Evolutionary conservation across 2,329 filamentous ascomycete genomes (phyloP).

Genomic region (Thielaviopsis populi): DNA sequence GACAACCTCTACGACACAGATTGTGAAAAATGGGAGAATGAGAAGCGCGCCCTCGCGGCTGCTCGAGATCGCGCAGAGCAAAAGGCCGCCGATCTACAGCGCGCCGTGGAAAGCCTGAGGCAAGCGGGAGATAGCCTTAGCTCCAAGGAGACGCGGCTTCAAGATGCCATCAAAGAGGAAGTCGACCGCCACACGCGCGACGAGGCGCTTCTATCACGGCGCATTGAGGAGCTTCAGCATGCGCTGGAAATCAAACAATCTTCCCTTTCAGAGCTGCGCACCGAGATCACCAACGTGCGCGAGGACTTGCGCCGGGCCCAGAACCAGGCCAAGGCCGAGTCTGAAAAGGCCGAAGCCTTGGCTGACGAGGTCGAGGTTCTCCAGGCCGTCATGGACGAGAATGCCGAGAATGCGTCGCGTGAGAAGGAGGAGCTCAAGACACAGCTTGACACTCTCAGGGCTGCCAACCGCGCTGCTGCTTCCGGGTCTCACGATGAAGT

Average conservation of each 20-base stretch:
- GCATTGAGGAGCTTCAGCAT: constrained; percentile 58
- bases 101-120: constrained; percentile 55
- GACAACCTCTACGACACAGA: constrained; percentile 57
- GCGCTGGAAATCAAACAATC: constrained; percentile 53
- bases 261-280: constrained; percentile 49
- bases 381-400: constrained; percentile 49
- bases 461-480: constrained; percentile 18
- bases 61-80: constrained; percentile 54
- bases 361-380: constrained; percentile 67
- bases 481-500: constrained; percentile 20
- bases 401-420: constrained; percentile 39
- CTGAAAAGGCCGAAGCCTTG: constrained; percentile 50
- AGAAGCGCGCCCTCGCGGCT: constrained; percentile 48
- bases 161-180: constrained; percentile 55
- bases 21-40: constrained; percentile 56
- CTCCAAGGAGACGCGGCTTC: constrained; percentile 50
- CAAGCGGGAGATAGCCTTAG: constrained; percentile 52
- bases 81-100: constrained; percentile 50
- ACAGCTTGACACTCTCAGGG: constrained; percentile 22
- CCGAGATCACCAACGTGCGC: constrained; percentile 48
- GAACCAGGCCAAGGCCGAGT: constrained; percentile 45
- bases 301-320: constrained; percentile 57
- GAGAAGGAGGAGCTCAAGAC: constrained; percentile 22
- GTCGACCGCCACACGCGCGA: constrained; percentile 57
- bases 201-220: constrained; percentile 52